Base-by-base conservation (phyloP, 2,329 filamentous ascomycete species). In the Raffaelea albimanens region DNA sequence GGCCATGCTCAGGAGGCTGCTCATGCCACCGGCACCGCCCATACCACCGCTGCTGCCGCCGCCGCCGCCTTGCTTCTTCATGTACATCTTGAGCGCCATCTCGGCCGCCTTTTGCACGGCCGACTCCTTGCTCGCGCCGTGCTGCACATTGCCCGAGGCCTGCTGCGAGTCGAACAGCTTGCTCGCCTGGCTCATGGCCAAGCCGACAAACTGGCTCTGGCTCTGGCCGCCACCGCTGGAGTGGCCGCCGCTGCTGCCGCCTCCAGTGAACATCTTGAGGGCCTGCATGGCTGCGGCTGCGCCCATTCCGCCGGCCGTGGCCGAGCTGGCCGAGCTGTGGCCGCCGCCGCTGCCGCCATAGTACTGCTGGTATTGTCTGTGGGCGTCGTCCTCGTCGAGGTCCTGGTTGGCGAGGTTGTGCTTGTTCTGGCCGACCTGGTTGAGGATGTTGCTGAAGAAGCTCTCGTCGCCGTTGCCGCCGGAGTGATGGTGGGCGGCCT, bases 81-180 rank as follows among this genome's bases (percentile, higher is more conserved):
- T 69, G 65, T 90, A 95, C 79, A 95, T 85, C 76, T 95, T 89
- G 57, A 95, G 65, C 3, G 89, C 90, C 76, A 87, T 84, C 73
- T 95, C 83, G 2, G 82, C 89, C 3, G 90, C 90, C 63, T 82
- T 72, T 61, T 85, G 80, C 42, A 96, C 71, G 44, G 81, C 87
- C 43, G 80, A 82, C 66, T 95, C 80, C 76, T 95, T 95, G 66
- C 78, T 85, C 5, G 83, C 77, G 22, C 75, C 73, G 21, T 72
- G 65, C 3, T 68, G 61, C 19, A 78, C 67, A 55, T 75, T 72
- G 56, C 77, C 77, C 54, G 73, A 63, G 10, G 71, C 65, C 25
- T 69, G 62, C 62, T 81, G 77, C 60, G 70, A 66, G 54, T 83
- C 79, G 56, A 83, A 82, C 19, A 83, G 69, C 73, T 90, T 89